phyloP scores from a whole-genome alignment of 2,329 filamentous ascomycete species.

The Pseudogymnoascus sp. region DNA sequence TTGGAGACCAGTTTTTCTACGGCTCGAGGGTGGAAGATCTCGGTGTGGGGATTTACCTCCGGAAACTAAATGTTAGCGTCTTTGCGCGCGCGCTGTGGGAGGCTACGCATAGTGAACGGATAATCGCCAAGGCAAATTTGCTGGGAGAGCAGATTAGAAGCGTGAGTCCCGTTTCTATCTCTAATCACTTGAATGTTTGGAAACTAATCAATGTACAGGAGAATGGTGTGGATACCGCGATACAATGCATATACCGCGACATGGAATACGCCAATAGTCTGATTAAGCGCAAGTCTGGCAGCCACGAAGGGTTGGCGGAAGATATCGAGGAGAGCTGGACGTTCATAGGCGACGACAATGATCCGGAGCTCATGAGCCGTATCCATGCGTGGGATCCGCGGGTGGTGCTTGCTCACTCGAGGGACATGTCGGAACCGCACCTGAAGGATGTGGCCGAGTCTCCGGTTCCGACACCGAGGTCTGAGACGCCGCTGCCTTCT shows the following conservation, averaged over 20 bases:
- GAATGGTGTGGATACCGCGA: conserved; percentile 79
- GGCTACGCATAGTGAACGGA: conserved; percentile 78
- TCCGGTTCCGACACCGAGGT: background rate
- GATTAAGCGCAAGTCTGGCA: conserved; percentile 55
- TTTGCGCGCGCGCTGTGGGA: conserved; percentile 87
- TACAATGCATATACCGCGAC: conserved; percentile 89
- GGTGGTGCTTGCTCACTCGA: conserved; percentile 10
- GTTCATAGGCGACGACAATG: conserved; percentile 54
- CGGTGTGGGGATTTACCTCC: conserved; percentile 82
- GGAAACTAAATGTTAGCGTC: conserved; percentile 77
- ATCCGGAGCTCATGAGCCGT: conserved; percentile 24
- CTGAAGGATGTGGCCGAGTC: background rate
- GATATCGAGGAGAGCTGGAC: conserved; percentile 85
- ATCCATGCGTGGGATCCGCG: conserved; percentile 26
- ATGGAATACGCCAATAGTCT: conserved; percentile 84
- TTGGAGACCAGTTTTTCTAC: conserved; percentile 97
- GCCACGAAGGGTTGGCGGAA: conserved; percentile 37
- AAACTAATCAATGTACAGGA: conserved; percentile 49
- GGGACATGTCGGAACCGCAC: background rate
- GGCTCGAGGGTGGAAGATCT: conserved; percentile 83
- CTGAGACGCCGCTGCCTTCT: background rate
- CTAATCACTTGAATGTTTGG: background rate
- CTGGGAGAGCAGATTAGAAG: conserved; percentile 81
- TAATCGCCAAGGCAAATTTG: conserved; percentile 77
- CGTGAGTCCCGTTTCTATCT: conserved; percentile 42